phyloP scores from a whole-genome alignment of 768 basidiomycete species.

The Brasilioporus rufonigricans region DNA sequence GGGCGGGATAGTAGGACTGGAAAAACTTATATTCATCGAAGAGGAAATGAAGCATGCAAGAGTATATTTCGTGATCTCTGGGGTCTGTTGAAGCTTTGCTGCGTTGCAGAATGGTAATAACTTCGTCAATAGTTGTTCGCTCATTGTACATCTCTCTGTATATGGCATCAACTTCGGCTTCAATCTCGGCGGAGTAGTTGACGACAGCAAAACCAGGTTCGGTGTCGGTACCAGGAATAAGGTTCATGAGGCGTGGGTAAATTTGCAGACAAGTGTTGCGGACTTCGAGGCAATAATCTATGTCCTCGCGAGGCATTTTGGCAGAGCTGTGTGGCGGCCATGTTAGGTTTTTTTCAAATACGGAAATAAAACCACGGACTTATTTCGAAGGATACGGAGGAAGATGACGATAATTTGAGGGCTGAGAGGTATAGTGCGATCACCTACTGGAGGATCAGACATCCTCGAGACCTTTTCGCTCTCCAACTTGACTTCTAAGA shows the following conservation, averaged over 20 bases:
- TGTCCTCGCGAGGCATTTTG: slow-evolving; percentile 73
- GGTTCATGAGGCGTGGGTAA: slow-evolving; percentile 93
- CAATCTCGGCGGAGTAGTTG: slow-evolving; percentile 84
- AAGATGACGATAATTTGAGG: slow-evolving; percentile 90
- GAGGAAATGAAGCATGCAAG: slow-evolving; percentile 99
- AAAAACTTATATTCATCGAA: slow-evolving; percentile 99
- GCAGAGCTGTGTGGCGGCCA: slow-evolving; percentile 49
- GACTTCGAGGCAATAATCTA: slow-evolving; percentile 86
- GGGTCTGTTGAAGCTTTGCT: slow-evolving; percentile 80
- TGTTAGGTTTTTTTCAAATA: slow-evolving; percentile 4
- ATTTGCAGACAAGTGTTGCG: slow-evolving; percentile 92
- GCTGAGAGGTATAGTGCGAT: slow-evolving; percentile 82
- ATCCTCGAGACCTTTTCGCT: slow-evolving; percentile 76
- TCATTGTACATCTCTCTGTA: slow-evolving; percentile 99
- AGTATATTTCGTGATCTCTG: slow-evolving; percentile 93
- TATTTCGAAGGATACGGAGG: slow-evolving; percentile 82
- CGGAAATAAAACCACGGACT: slow-evolving; percentile 46
- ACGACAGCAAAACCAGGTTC: slow-evolving; percentile 93
- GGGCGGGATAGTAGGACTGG: slow-evolving; percentile 91
- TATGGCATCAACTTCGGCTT: slow-evolving; percentile 90
- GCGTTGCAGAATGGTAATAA: slow-evolving; percentile 82
- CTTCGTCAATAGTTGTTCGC: slow-evolving; percentile 90
- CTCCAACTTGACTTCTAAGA: slow-evolving; percentile 91
- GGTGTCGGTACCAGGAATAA: slow-evolving; percentile 81
- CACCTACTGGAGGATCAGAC: slow-evolving; percentile 75